phyloP scores from a whole-genome alignment of 805 yeast species.

The Sugiyamaella mastotermitis region DNA sequence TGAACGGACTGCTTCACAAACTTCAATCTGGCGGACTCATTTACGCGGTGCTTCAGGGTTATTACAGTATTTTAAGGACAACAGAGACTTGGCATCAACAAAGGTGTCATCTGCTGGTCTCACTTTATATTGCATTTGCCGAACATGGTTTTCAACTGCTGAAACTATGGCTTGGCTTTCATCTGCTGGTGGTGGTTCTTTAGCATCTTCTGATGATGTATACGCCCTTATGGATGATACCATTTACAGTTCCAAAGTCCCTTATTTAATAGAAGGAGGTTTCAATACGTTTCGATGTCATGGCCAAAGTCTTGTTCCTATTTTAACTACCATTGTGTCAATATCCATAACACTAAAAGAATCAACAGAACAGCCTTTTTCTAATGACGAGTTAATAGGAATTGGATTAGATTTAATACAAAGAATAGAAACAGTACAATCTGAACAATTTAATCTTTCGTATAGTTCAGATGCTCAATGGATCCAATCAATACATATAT shows the following conservation, averaged over 20 bases:
- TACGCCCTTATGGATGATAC: constrained; percentile 13
- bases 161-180: constrained; percentile 19
- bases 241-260: constrained; percentile 4
- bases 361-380: no score
- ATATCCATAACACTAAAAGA: no score
- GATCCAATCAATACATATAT: no score
- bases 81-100: neutral
- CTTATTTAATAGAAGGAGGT: constrained; percentile 14
- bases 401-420: no score
- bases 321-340: no score
- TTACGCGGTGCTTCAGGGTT: constrained; percentile 10
- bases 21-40: constrained; percentile 13
- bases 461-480: no score
- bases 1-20: no score
- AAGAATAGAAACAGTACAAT: no score
- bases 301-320: no score
- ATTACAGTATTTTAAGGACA: constrained; percentile 2
- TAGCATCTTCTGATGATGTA: constrained; percentile 6
- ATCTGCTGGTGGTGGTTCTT: constrained; percentile 16
- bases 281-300: no score
- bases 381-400: no score
- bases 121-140: constrained; percentile 1
- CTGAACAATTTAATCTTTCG: no score
- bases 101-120: neutral
- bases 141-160: constrained; percentile 17